phyloP scores from a whole-genome alignment of 345 rosid species.

The Euclidium syriacum region DNA sequence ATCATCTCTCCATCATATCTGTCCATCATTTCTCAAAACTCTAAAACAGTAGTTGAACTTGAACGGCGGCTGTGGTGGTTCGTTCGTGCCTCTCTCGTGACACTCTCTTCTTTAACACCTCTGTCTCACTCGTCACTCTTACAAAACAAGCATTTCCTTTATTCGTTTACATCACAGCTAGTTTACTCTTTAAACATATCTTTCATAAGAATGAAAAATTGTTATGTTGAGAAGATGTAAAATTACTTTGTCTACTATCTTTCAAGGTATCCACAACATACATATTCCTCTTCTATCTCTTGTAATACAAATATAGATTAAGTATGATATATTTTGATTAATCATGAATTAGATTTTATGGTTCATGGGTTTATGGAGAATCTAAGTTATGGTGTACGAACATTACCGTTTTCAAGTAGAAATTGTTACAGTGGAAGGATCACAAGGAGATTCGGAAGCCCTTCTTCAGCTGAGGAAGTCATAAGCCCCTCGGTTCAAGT shows the following conservation, averaged over 20 bases:
- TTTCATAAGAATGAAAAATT: too few species aligned
- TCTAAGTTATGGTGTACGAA: background rate
- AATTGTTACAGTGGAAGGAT: constrained; percentile 28
- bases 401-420: constrained; percentile 35
- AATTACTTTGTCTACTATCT: too few species aligned
- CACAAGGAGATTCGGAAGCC: constrained; percentile 48
- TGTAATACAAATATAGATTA: background rate
- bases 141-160: too few species aligned
- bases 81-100: constrained; percentile 62
- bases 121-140: constrained; percentile 89
- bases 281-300: background rate
- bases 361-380: background rate
- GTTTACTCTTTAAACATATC: too few species aligned
- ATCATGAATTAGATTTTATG: background rate
- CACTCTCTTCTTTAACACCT: constrained; percentile 79
- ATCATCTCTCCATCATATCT: too few species aligned
- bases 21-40: too few species aligned
- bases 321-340: background rate
- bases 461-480: constrained; percentile 64
- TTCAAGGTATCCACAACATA: constrained; percentile 31
- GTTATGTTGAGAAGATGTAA: too few species aligned
- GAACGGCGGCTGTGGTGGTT: too few species aligned
- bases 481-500: constrained; percentile 64
- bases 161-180: too few species aligned
- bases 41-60: too few species aligned